phyloP scores from a whole-genome alignment of 2,329 filamentous ascomycete genomes.

The Apiospora aurea region DNA sequence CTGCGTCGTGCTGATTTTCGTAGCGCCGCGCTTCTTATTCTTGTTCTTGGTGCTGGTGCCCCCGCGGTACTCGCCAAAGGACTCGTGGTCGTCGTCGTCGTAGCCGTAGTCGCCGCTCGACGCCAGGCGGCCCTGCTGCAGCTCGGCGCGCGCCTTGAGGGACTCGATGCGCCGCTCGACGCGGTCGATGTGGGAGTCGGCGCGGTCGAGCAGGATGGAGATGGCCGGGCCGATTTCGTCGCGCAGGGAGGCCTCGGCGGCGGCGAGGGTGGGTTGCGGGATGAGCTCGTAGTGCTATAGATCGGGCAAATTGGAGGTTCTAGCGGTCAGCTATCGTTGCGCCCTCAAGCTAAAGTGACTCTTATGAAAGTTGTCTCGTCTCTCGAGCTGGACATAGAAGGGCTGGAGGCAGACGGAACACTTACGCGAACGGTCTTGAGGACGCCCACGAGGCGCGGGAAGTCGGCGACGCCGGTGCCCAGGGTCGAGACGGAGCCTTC shows the following conservation, averaged over 20 bases:
- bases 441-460: slow-evolving; percentile 61
- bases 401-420: not conserved
- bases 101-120: not conserved
- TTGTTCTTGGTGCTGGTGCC: slow-evolving; percentile 16
- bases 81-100: slow-evolving; percentile 32
- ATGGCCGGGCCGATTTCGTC: slow-evolving; percentile 92
- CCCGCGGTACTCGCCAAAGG: slow-evolving; percentile 32
- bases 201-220: slow-evolving; percentile 77
- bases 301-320: not conserved
- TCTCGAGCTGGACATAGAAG: no score
- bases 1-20: slow-evolving; percentile 28
- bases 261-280: slow-evolving; percentile 80
- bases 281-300: slow-evolving; percentile 89
- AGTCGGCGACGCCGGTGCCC: slow-evolving; percentile 62
- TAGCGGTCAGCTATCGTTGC: not conserved
- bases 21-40: slow-evolving; percentile 5
- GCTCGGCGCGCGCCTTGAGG: slow-evolving; percentile 80
- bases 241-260: slow-evolving; percentile 83
- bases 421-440: slow-evolving; percentile 65
- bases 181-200: slow-evolving; percentile 83
- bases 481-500: slow-evolving; percentile 66
- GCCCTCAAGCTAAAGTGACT: not conserved
- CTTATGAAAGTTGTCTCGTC: not conserved
- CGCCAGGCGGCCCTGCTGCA: slow-evolving; percentile 75
- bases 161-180: slow-evolving; percentile 84